Percentiles rank a stretch among this genome's conserved stretches.
Conservation (phyloP, 352 stramenopile genomes). For the Pythium aquatile region DNA sequence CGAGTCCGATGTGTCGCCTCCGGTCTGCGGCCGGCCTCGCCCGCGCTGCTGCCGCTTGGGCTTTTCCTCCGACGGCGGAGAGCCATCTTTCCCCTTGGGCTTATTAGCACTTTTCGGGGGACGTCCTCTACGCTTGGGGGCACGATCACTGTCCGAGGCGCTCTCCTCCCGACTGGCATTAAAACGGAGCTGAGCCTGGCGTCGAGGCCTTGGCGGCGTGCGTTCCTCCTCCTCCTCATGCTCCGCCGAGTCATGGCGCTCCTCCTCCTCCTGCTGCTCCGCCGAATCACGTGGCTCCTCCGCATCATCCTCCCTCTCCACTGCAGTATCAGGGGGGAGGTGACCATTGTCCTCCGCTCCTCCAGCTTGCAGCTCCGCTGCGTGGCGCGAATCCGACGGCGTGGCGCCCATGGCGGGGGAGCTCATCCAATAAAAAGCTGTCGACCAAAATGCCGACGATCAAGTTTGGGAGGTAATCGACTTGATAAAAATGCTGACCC, state of each 20-base stretch:
- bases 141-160: conserved; percentile 9
- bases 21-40: background rate
- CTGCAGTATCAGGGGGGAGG: background rate
- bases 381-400: background rate
- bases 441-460: background rate
- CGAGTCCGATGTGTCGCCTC: conserved; percentile 21
- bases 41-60: conserved; percentile 15
- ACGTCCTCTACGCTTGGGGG: conserved; percentile 1
- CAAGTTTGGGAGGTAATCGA: background rate
- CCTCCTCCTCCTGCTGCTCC: conserved; percentile 15
- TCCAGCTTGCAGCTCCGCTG: background rate
- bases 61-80: conserved; percentile 9
- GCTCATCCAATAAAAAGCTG: background rate
- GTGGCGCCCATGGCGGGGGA: background rate
- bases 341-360: background rate
- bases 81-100: conserved; percentile 7
- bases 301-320: conserved; percentile 8
- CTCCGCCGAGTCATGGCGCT: background rate
- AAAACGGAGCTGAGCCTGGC: conserved; percentile 1
- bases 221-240: conserved; percentile 38
- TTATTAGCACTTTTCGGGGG: background rate
- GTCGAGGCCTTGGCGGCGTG: conserved; percentile 1
- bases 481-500: background rate
- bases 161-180: conserved; percentile 4
- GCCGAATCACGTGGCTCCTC: background rate